Evolutionary conservation across 2,329 filamentous ascomycete genomes (phyloP).

Genomic region (Aureobasidium namibiae): DNA sequence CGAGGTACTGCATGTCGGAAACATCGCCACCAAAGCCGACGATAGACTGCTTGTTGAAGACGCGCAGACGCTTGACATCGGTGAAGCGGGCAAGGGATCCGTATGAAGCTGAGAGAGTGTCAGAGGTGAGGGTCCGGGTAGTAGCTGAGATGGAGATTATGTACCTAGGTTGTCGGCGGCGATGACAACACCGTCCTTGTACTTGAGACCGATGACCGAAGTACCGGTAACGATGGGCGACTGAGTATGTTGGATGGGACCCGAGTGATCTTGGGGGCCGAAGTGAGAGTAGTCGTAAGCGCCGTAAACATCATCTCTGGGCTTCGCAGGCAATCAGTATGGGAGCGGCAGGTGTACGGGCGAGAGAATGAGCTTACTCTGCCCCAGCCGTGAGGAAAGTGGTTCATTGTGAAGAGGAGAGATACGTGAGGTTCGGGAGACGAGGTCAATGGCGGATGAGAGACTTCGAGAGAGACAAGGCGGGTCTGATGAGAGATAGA

Average conservation of each 20-base stretch:
- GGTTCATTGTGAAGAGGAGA: constrained; percentile 45
- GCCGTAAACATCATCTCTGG: constrained; percentile 94
- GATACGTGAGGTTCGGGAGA: constrained; percentile 19
- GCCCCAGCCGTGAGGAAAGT: constrained; percentile 58
- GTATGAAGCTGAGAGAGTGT: constrained; percentile 65
- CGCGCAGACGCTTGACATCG: constrained; percentile 88
- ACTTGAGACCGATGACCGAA: constrained; percentile 91
- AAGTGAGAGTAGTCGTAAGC: constrained; percentile 85
- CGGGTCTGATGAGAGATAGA: background rate
- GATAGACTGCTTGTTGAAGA: constrained; percentile 75
- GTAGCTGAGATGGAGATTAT: background rate
- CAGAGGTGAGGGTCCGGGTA: background rate
- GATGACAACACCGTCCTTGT: constrained; percentile 91
- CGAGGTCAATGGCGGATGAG: background rate
- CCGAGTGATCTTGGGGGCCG: constrained; percentile 45
- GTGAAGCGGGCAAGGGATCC: constrained; percentile 92
- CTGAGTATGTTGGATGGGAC: constrained; percentile 79
- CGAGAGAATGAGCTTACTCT: constrained; percentile 42
- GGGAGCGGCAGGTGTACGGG: constrained; percentile 23
- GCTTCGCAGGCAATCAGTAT: constrained; percentile 49
- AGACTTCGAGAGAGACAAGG: background rate
- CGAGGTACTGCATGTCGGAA: constrained; percentile 98
- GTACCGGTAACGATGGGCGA: constrained; percentile 92
- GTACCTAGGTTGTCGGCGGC: constrained; percentile 92
- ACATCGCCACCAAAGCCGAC: constrained; percentile 95